Evolutionary conservation across 2,329 filamentous ascomycete genomes (phyloP), one percentile per base, ranked within the genome.

Genomic region (Phialophora chinensis): DNA sequence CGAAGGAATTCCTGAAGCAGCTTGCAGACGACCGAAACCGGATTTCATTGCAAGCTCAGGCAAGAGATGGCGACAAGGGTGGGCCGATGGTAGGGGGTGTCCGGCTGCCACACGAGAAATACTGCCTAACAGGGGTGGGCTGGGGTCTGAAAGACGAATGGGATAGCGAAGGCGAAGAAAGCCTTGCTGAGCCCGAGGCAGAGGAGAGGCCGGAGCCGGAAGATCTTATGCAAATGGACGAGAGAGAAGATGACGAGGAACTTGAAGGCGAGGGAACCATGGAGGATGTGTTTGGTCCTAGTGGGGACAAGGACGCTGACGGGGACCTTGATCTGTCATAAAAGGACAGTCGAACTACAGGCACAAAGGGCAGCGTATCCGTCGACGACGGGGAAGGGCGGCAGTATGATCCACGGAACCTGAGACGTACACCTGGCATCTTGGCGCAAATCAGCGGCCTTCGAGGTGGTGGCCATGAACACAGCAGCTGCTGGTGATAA

Each of bases 1-100:
- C 87, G 0, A 89, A 89, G 73, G 87, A 89, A 72, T 88, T 86
- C 66, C 78, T 88, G 73, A 79, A 84, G 71, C 85, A 88, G 74
- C 77, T 88, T 31, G 87, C 85, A 14, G 78, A 78, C 29, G 84
- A 86, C 73, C 77, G 83, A 66, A 87, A 88, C 74, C 76, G 82
- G 5, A 80, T 86, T 58, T 82, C 86, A n/a, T 82, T 85, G 69
- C 78, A 84, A 54, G 82, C 84, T 56, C 66, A 74, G 25, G 62
- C 72, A 11, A 65, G 67, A 47, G 68, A 72, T 29, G 63, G 61
- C 6, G 69, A 73, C 62, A 75, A 68, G 66, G 61, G 60, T 25
- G 77, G 79, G 66, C 72, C 80, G 7, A 69, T 78, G 59, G 78
- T 82, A 71, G 80, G 82, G 72, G 87, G 87, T 2, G 79, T 89